phyloP scores from a whole-genome alignment of 768 basidiomycete genomes.

The Tubosaeta sp. region DNA sequence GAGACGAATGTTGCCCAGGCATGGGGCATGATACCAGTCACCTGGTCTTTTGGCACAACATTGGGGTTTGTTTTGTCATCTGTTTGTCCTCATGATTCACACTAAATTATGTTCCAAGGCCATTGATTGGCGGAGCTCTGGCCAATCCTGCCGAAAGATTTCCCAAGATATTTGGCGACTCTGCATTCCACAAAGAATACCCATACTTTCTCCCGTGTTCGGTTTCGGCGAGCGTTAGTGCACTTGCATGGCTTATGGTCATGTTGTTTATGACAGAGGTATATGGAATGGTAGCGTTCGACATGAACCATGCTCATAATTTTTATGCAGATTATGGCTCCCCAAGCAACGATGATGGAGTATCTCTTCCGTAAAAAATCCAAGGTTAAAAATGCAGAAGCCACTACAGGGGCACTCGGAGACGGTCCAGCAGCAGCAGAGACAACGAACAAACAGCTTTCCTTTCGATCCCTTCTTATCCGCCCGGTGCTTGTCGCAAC shows the following conservation, averaged over 20 bases:
- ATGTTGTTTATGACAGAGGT: constrained; percentile 56
- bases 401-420: neutral
- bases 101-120: constrained; percentile 38
- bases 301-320: neutral
- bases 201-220: constrained; percentile 75
- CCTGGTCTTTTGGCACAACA: constrained; percentile 42
- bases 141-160: constrained; percentile 65
- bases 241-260: constrained; percentile 46
- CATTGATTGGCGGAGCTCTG: constrained; percentile 63
- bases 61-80: constrained; percentile 35
- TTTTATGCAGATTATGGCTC: constrained; percentile 13
- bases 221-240: constrained; percentile 53
- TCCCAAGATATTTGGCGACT: constrained; percentile 52
- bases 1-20: constrained; percentile 33
- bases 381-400: neutral
- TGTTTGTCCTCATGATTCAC: neutral
- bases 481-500: constrained; percentile 53
- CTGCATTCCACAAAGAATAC: constrained; percentile 54
- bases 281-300: too few relatives aligned
- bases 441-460: constrained; percentile 27
- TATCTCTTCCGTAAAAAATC: constrained; percentile 12
- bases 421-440: neutral
- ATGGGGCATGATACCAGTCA: constrained; percentile 56
- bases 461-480: constrained; percentile 46
- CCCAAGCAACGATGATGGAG: constrained; percentile 10